Evolutionary conservation across 176 grass and related monocot species (phyloP).

Genomic region (Metroxylon sagu): DNA sequence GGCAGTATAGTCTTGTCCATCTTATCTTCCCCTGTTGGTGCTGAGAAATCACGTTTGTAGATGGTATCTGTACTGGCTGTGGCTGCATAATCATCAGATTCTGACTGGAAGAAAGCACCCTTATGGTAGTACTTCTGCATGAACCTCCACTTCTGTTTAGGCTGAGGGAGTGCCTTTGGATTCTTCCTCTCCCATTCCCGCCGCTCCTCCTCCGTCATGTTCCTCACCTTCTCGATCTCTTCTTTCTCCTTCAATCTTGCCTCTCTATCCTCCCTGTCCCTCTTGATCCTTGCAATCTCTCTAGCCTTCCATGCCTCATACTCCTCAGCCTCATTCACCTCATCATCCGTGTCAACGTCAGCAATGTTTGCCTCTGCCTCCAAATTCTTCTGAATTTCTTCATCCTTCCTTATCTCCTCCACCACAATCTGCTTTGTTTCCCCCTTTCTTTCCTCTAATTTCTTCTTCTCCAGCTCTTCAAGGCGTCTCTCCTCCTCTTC

Average conservation of each 20-base stretch:
- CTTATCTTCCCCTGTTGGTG: slow-evolving; percentile 82
- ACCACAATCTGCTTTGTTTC: slow-evolving; percentile 80
- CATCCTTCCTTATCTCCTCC: slow-evolving; percentile 77
- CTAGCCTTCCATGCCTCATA: slow-evolving; percentile 84
- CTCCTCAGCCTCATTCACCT: slow-evolving; percentile 93
- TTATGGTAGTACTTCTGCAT: slow-evolving; percentile 99
- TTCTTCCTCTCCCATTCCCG: slow-evolving; percentile 78
- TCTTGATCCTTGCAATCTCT: slow-evolving; percentile 98
- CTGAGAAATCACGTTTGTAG: slow-evolving; percentile 73
- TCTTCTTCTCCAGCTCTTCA: slow-evolving; percentile 78
- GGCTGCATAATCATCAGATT: slow-evolving; percentile 48
- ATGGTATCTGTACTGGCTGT: slow-evolving; percentile 51
- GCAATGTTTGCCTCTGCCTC: slow-evolving; percentile 57
- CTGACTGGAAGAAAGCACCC: slow-evolving; percentile 85
- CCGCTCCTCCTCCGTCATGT: slow-evolving; percentile 93
- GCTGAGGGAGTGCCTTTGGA: slow-evolving; percentile 24
- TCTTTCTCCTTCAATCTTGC: slow-evolving; percentile 97
- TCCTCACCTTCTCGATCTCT: slow-evolving; percentile 91
- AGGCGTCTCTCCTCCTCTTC: slow-evolving; percentile 82
- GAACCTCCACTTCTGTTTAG: slow-evolving; percentile 87
- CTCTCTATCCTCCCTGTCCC: slow-evolving; percentile 85
- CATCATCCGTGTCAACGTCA: slow-evolving; percentile 86
- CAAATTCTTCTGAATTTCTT: slow-evolving; percentile 67
- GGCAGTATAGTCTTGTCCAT: slow-evolving; percentile 97
- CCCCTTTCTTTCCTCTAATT: slow-evolving; percentile 61